These are phyloP conservation scores for Kalanchoe fedtschenkoi DNA, from an alignment of 164 flowering plant genomes.

Conservation along the genomic window DNA sequence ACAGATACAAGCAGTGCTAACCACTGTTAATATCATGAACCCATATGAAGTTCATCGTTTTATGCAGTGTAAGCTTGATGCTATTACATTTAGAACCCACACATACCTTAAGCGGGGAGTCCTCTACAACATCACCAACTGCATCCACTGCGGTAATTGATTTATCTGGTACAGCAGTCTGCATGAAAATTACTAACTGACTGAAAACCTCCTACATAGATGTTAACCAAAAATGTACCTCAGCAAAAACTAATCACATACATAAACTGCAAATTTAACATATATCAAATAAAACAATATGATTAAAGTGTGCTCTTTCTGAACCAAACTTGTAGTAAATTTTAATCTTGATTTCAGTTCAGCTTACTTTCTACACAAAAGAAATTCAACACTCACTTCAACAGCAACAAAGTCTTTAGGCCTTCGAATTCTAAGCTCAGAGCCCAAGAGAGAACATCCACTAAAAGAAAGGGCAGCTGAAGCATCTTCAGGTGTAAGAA, in stretches of 20 bases:
- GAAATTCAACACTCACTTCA: constrained; percentile 50
- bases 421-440: constrained; percentile 67
- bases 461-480: constrained; percentile 76
- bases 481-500: constrained; percentile 91
- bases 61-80: not conserved
- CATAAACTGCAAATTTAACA: constrained; percentile 13
- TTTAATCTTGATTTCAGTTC: no score
- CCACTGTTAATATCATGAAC: not conserved
- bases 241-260: constrained; percentile 36
- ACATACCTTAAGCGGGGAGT: constrained; percentile 78
- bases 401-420: constrained; percentile 74
- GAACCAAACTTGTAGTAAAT: not conserved
- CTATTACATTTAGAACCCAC: constrained; percentile 2
- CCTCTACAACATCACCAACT: constrained; percentile 45
- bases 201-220: constrained; percentile 98
- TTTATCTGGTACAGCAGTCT: constrained; percentile 67
- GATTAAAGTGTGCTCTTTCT: not conserved
- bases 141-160: constrained; percentile 27
- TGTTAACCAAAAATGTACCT: constrained; percentile 72
- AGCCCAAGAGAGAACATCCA: constrained; percentile 53
- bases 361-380: no score
- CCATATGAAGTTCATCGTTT: not conserved
- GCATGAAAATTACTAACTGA: constrained; percentile 99
- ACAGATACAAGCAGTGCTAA: not conserved
- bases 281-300: not conserved